Evolutionary conservation across 108 stramenopile species (phyloP), one percentile per base, ranked within the genome.

Genomic region (Discostella pseudostelligera): DNA sequence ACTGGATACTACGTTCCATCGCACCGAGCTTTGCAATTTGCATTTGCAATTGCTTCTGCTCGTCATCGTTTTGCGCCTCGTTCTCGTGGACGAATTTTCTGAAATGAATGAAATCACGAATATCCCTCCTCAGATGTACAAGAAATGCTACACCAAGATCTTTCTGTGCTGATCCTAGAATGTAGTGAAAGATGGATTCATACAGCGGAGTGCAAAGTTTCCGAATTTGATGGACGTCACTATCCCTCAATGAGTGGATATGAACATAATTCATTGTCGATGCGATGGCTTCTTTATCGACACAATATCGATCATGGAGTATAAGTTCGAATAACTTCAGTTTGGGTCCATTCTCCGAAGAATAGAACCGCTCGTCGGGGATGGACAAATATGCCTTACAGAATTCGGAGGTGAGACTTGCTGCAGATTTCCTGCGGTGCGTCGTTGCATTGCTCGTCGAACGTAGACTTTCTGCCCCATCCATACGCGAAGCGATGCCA

Each of bases 141-240:
- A 90, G 43, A 57, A 87, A 86, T 22, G 54, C 72, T 57, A 90
- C 82, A 3, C 83, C 84, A 32, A 77, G 55, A 45, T 72, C 66
- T n/a, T 70, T 17, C 1, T 82, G 60, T 28, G 85, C 80, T 32
- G 81, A 81, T 43, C 76, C 74, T 28, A 90, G 56, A 13, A 90
- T 56, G 43, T 67, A 75, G 13, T 76, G 67, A 22, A 86, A 72
- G 2, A 84, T 50, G 9, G 51, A 56, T 70, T 90, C 85, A 61
- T 86, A 86, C 14, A 28, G 49, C 14, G 89, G 84, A 16, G 86
- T 82, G 37, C 81, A 84, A 16, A 77, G 49, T 39, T 70, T 51
- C 37, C 76, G 68, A 28, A 77, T 40, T 26, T 69, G 69, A 48
- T 7, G 57, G 3, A 69, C 35, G 0, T 57, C 42, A 20, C 26